Base-by-base conservation (phyloP, 2,329 filamentous ascomycete genomes). In the Onygena corvina region DNA sequence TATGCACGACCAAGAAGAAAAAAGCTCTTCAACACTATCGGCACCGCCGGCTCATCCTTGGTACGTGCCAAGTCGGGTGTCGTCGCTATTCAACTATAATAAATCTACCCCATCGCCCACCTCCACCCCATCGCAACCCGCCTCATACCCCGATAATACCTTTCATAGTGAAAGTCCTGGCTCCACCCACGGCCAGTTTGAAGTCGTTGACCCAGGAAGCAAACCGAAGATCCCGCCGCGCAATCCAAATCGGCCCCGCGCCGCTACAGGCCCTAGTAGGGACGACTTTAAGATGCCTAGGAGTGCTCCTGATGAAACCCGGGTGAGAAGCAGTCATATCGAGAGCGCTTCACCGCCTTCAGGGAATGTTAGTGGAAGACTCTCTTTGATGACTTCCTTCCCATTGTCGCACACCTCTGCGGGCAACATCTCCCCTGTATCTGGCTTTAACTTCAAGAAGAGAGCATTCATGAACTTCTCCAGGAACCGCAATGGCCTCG, bases 401-500 rank as follows among this genome's bases (percentile, higher is more conserved):
- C n/a, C 42, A 9, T 23, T 12, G 5, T 36, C 33, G 4, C 4
- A n/a, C 33, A 9, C 29, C 11, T 46, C 42, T 11, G 18, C 42
- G 11, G 8, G 29, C 14, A 12, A 35, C 3, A 16, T 25, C 12
- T 25, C 29, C 7, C 14, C 45, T 3, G 29, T 8, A 11, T 25
- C 29, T 8, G 31, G 31, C 3, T 18, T 47, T 8, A 25, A 8
- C 5, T 18, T 47, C 11, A 47, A 47, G 45, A 47, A 47, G 16
- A 20, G 18, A 16, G 45, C 45, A 14, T 47, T 47, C 31, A 34
- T 47, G 29, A 47, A 47, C 21, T 47, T 47, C 35, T 47, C 45
- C 23, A 29, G 45, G n/a, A 34, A 34, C 30, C 25, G 31, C 23
- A 3, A 16, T 16, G 23, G 29, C 12, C 23, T 46, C 23, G 14